These are phyloP conservation scores for Xylariaceae sp. DNA, from an alignment of 2,329 filamentous ascomycete genomes.

Conservation along the genomic window DNA sequence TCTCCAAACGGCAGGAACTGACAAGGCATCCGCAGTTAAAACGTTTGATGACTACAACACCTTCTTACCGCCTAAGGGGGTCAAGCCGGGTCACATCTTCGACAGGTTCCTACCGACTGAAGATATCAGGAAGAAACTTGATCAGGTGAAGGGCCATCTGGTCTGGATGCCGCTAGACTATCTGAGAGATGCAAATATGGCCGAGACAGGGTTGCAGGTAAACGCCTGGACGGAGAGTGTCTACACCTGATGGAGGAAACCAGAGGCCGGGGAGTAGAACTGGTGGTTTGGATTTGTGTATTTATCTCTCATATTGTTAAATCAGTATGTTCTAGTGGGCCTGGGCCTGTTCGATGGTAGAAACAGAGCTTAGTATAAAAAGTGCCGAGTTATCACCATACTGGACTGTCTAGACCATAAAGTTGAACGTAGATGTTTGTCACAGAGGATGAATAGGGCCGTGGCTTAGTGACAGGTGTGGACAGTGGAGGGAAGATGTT, in stretches of 20 bases:
- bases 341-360: too few species aligned
- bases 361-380: too few species aligned
- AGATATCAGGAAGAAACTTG: conserved; percentile 69
- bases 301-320: too few species aligned
- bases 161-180: conserved; percentile 96
- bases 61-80: conserved; percentile 64
- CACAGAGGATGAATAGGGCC: too few species aligned
- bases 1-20: conserved; percentile 1
- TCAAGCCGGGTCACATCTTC: conserved; percentile 82
- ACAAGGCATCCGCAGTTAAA: conserved; percentile 52
- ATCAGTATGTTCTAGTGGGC: too few species aligned
- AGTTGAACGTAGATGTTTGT: too few species aligned
- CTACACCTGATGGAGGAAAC: conserved; percentile 63
- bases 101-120: conserved; percentile 69
- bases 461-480: too few species aligned
- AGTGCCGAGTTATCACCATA: too few species aligned
- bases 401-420: too few species aligned
- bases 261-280: not conserved
- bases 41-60: conserved; percentile 85
- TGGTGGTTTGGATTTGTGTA: too few species aligned
- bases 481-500: too few species aligned
- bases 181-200: conserved; percentile 78
- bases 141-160: conserved; percentile 77
- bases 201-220: conserved; percentile 78
- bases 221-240: conserved; percentile 85